phyloP scores from a whole-genome alignment of 768 basidiomycete genomes.

The Mrakia blollopis region DNA sequence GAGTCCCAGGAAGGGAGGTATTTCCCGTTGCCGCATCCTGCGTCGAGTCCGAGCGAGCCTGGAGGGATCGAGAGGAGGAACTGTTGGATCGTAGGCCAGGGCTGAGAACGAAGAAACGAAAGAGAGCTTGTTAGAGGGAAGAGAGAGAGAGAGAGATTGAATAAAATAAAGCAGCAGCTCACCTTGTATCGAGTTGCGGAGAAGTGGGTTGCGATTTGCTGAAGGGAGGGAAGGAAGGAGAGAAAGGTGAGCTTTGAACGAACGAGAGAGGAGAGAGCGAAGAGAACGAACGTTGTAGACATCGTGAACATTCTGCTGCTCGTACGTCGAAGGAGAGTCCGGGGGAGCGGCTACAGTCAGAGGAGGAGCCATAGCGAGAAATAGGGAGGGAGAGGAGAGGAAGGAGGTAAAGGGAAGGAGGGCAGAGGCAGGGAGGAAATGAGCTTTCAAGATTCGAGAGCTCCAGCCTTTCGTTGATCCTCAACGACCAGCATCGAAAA shows the following conservation, averaged over 20 bases:
- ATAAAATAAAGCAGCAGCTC: slow-evolving; percentile 31
- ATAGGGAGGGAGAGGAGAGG: background rate
- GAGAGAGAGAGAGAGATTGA: slow-evolving; percentile 7
- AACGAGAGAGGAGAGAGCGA: background rate
- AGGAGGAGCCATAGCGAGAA: slow-evolving; percentile 25
- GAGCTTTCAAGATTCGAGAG: too few species aligned
- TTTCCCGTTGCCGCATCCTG: slow-evolving; percentile 96
- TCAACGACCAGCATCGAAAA: too few species aligned
- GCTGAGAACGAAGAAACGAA: slow-evolving; percentile 49
- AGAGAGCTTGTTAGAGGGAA: background rate
- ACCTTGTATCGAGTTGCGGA: slow-evolving; percentile 86
- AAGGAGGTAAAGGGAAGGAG: background rate
- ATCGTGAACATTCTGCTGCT: slow-evolving; percentile 68
- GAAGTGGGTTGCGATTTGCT: slow-evolving; percentile 73
- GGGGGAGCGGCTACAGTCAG: slow-evolving; percentile 28
- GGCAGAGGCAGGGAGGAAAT: background rate
- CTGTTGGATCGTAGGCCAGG: slow-evolving; percentile 77
- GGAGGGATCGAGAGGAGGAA: slow-evolving; percentile 68
- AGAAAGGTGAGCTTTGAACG: background rate
- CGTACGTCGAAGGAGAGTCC: slow-evolving; percentile 48
- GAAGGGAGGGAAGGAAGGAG: background rate
- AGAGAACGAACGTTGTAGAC: slow-evolving; percentile 58
- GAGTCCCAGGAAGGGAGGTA: slow-evolving; percentile 68
- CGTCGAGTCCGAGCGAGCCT: slow-evolving; percentile 84
- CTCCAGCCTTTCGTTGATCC: too few species aligned